A percentile compares a stretch with the other conserved stretches of the same genome.
These are phyloP conservation scores for Crotalaria pallida DNA, from an alignment of 306 rosid genomes.

Conservation along the genomic window DNA sequence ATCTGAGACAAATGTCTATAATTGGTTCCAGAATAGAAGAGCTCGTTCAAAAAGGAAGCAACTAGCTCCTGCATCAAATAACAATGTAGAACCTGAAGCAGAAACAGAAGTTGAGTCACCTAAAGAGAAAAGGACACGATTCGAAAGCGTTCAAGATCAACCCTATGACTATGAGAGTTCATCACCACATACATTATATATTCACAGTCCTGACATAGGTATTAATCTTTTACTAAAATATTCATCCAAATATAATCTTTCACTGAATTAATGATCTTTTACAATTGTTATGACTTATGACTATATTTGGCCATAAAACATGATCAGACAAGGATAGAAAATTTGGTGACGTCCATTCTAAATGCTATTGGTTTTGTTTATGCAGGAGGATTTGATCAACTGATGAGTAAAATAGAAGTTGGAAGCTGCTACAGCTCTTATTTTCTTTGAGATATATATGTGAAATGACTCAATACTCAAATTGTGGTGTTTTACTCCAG, in stretches of 20 bases:
- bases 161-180: constrained; percentile 32
- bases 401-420: constrained; percentile 33
- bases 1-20: constrained; percentile 79
- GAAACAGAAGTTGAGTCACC: constrained; percentile 50
- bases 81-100: constrained; percentile 25
- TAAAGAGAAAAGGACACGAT: constrained; percentile 39
- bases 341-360: not conserved
- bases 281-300: no score
- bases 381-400: constrained; percentile 42
- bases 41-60: constrained; percentile 82
- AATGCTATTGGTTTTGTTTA: not conserved
- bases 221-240: not conserved
- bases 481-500: not conserved
- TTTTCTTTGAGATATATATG: constrained; percentile 19
- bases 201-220: constrained; percentile 49
- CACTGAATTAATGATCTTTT: no score
- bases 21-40: constrained; percentile 83
- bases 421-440: constrained; percentile 26
- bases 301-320: not conserved
- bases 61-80: constrained; percentile 1
- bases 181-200: constrained; percentile 31
- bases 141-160: constrained; percentile 23
- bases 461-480: not conserved
- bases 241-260: not conserved
- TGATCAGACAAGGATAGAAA: not conserved